Base-by-base conservation (phyloP, 805 yeast species). In the Cyberlindnera xishuangbannaensis region DNA sequence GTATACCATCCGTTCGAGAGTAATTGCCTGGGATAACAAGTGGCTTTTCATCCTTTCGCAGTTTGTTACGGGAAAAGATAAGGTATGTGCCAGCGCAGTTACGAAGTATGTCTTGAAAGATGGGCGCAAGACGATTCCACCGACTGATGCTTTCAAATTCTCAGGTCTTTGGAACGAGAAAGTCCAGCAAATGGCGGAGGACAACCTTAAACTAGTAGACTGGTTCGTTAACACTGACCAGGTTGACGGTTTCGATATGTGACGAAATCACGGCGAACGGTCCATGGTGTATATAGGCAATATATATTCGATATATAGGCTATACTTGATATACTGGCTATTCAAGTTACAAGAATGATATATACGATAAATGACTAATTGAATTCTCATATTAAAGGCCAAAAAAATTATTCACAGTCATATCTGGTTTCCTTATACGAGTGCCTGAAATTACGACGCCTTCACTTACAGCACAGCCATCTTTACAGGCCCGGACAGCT, bases 21-120 rank as follows among this genome's bases (percentile, higher is more conserved):
- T 88, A 14, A 53, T 83, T 6, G 80, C 90, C 7, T 87, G 95
- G 95, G 92, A 84, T 59, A 65, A 72, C 21, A 88, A 87, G 56
- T 86, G 96, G 95, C 48, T 88, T 11, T 87, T 76, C 51, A 70
- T 84, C 10, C 43, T 82, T 16, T 73, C 82, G 26, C 69, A 73
- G 47, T 85, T 86, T 50, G 70, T 68, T 10, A 61, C 28, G 26
- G 59, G 56, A 10, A 51, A 44, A 6, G 55, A 53, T 10, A 47
- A 54, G 23, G 54, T 59, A 6, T 69, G 76, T 47, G 76, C 86
- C 1, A 60, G 76, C 15, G 75, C 81, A 2, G 53, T 86, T 17
- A 80, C 95, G 8, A 85, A 81, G 55, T 81, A 86, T 45, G 95
- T 88, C 3, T 70, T 87, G 51, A 88, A 87, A 61, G 67, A 73